Percentiles rank a stretch among this genome's conserved stretches.
Conservation (phyloP, 2,329 filamentous ascomycete species). For the Apiospora pterosperma region DNA sequence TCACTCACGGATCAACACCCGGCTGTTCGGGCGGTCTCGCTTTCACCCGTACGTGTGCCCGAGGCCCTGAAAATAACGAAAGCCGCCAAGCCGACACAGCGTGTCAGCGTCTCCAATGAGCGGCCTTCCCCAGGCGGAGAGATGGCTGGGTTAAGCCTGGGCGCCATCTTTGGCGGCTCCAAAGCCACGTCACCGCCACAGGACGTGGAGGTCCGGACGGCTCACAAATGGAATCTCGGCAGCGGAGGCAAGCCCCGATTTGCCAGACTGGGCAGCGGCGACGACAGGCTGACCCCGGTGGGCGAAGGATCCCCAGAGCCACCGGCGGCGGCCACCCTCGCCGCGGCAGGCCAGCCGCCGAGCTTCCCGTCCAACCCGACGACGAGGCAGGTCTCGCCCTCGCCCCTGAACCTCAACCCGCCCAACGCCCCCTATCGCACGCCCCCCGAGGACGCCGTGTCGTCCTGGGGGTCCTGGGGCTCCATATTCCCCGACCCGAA, state of each 20-base stretch:
- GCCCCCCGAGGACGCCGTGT: neutral
- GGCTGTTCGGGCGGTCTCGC: neutral
- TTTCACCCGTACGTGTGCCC: no score
- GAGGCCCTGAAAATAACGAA: no score
- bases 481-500: neutral
- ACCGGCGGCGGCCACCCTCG: no score
- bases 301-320: neutral
- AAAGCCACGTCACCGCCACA: neutral
- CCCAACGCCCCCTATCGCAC: neutral
- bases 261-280: neutral
- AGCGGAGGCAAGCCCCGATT: neutral
- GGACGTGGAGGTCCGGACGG: neutral
- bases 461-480: constrained; percentile 7
- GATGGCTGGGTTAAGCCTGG: neutral
- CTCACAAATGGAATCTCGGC: neutral
- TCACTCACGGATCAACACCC: neutral
- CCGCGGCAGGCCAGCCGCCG: no score
- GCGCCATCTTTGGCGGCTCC: neutral
- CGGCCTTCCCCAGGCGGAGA: neutral
- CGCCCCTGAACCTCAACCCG: constrained; percentile 8
- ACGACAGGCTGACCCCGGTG: neutral
- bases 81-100: neutral
- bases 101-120: neutral
- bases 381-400: neutral
- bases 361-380: neutral